Percentiles rank a stretch among this genome's conserved stretches.
Evolutionary conservation across 2,329 filamentous ascomycete genomes (phyloP).

Genomic region (Fusarium austroafricanum): DNA sequence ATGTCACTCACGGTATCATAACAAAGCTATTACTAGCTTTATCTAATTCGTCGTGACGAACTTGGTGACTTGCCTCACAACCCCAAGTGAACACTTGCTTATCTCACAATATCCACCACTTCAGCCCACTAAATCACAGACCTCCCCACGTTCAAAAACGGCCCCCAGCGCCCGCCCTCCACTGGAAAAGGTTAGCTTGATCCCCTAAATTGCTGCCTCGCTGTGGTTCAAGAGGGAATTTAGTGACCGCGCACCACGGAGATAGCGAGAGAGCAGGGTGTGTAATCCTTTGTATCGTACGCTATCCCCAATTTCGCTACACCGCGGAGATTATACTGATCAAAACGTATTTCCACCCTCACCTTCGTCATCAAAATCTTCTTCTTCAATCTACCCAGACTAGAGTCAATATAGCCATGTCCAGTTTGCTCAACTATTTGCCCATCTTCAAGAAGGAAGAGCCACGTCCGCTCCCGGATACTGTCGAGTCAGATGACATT

Average conservation of each 20-base stretch:
- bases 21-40: neutral
- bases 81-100: too few species aligned
- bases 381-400: neutral
- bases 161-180: too few species aligned
- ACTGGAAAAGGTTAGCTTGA: neutral
- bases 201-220: neutral
- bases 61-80: too few species aligned
- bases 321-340: neutral
- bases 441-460: constrained; percentile 6
- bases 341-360: neutral
- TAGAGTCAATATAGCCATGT: neutral
- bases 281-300: constrained; percentile 3
- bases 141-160: too few species aligned
- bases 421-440: constrained; percentile 5
- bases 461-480: neutral
- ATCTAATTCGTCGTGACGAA: too few species aligned
- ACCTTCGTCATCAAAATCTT: neutral
- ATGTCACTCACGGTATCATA: too few species aligned
- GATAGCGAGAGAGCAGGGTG: neutral
- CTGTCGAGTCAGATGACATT: constrained; percentile 19
- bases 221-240: neutral
- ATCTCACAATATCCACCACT: too few species aligned
- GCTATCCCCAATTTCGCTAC: neutral
- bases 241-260: neutral
- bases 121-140: too few species aligned